Evolutionary conservation across 2,329 filamentous ascomycete species (phyloP).

Genomic region (Didymella pomorum): DNA sequence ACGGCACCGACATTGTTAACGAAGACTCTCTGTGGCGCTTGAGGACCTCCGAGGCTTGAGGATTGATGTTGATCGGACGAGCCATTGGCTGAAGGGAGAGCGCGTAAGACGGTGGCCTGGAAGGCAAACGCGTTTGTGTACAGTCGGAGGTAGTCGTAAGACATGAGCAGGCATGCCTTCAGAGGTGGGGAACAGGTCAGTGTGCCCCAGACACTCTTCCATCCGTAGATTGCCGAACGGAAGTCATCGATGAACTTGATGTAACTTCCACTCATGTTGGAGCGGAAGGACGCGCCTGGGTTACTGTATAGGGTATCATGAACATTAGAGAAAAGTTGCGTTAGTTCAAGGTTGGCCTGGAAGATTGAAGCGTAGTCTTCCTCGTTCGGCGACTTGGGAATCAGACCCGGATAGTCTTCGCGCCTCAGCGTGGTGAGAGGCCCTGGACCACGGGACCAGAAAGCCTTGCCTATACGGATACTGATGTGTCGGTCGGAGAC

Average conservation of each 20-base stretch:
- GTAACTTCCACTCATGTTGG: slow-evolving; percentile 75
- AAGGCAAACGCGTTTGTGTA: slow-evolving; percentile 81
- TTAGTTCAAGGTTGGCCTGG: slow-evolving; percentile 74
- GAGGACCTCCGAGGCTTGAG: slow-evolving; percentile 3
- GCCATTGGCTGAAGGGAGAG: slow-evolving; percentile 45
- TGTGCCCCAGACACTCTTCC: slow-evolving; percentile 75
- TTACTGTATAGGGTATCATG: slow-evolving; percentile 78
- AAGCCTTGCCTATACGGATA: slow-evolving; percentile 74
- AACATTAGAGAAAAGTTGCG: slow-evolving; percentile 75
- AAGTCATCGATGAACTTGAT: slow-evolving; percentile 81
- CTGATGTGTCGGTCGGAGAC: slow-evolving; percentile 62
- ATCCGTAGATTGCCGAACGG: slow-evolving; percentile 70
- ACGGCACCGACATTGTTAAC: slow-evolving; percentile 60
- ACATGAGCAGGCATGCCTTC: slow-evolving; percentile 72
- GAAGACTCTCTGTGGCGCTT: slow-evolving; percentile 53
- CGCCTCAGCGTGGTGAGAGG: slow-evolving; percentile 70
- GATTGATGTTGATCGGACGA: slow-evolving; percentile 15
- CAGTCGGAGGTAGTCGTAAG: slow-evolving; percentile 75
- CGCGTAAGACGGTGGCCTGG: slow-evolving; percentile 68
- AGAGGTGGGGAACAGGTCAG: slow-evolving; percentile 71
- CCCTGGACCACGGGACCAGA: slow-evolving; percentile 76
- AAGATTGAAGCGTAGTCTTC: slow-evolving; percentile 75
- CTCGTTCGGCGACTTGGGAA: slow-evolving; percentile 64
- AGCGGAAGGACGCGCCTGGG: slow-evolving; percentile 72
- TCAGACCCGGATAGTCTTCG: slow-evolving; percentile 72